Base-by-base conservation (phyloP, 2,329 filamentous ascomycete genomes). In the Fusarium marasasianum region DNA sequence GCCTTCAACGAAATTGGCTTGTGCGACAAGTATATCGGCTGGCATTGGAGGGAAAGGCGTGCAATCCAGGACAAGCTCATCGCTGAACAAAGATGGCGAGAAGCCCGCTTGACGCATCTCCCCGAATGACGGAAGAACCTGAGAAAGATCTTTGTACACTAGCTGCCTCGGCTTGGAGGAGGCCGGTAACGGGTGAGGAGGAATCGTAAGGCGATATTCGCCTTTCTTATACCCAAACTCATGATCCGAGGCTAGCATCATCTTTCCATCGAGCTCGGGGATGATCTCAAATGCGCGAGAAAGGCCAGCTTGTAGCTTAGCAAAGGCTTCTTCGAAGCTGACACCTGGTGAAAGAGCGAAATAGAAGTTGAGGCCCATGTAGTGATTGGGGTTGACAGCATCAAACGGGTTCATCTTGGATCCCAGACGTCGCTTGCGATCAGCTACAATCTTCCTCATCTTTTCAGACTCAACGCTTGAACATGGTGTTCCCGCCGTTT, bases 331-430 rank as follows among this genome's bases (percentile, higher is more conserved):
- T 1, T 48, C 14, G 2, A 57, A 66, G 7, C 35, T n/a, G 1
- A 66, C 12, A 0, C 41, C 63, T 4, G 41, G 41, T 1, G 7
- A 7, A 20, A 66, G 48, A 12, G 63, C 60, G 18, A 66, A 66
- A 47, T 66, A 66, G 12, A 66, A 66, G 35, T 65, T 66, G 24
- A 66, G 41, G 3, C 63, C 63, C 63, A 66, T 65, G 6, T 66
- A 66, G 12, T 66, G 61, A 37, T 66, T 66, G 24, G 63, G 63
- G 5, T 66, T 66, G 8, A 66, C 61, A 7, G 61, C 63, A n/a
- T 66, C 61, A 1, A 57, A 66, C 0, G 61, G 60, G 17, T 57
- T 66, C 63, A 66, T 66, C 9, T 66, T 66, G 0, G 35, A 65
- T 1, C 61, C 63, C 10, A 66, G 29, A 1, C 41, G 61, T 1